Percentiles rank a stretch among this genome's conserved stretches.
phyloP scores from a whole-genome alignment of 257 asterid genomes.

The Penstemon newberryi region DNA sequence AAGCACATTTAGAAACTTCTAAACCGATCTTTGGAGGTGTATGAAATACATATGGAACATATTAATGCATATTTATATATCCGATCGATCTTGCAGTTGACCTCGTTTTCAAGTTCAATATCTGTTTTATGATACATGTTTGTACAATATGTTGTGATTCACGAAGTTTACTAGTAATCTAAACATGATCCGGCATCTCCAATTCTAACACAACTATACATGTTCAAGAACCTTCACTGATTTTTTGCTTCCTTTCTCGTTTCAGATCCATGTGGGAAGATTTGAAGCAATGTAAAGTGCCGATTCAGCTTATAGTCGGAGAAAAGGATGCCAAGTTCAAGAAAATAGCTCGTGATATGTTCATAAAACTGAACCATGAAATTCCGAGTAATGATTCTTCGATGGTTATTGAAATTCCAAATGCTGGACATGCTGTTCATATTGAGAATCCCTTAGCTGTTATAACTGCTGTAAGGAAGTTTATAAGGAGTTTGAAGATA shows the following conservation, averaged over 20 bases:
- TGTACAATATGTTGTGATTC: no score
- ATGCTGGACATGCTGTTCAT: slow-evolving; percentile 90
- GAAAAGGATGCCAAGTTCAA: slow-evolving; percentile 78
- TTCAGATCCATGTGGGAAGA: slow-evolving; percentile 85
- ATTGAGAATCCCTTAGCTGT: slow-evolving; percentile 87
- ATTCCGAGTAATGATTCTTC: slow-evolving; percentile 21
- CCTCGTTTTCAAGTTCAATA: no score
- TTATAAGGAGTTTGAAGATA: slow-evolving; percentile 38
- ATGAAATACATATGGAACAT: no score
- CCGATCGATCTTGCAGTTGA: no score
- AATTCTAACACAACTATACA: not conserved
- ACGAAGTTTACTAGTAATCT: no score
- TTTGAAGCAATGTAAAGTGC: slow-evolving; percentile 64
- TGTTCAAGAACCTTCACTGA: not conserved
- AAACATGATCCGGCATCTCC: no score
- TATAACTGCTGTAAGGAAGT: slow-evolving; percentile 60
- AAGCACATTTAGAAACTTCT: no score
- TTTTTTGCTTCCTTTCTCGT: slow-evolving; percentile 12
- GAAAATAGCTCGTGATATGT: slow-evolving; percentile 63
- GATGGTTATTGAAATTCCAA: slow-evolving; percentile 57
- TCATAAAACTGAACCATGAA: slow-evolving; percentile 35
- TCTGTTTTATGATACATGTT: no score
- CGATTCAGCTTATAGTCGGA: slow-evolving; percentile 75
- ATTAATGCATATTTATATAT: no score
- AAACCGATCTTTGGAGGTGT: no score